Evolutionary conservation across 805 yeast species (phyloP).

Genomic region (Lipomyces yamanashiensis): DNA sequence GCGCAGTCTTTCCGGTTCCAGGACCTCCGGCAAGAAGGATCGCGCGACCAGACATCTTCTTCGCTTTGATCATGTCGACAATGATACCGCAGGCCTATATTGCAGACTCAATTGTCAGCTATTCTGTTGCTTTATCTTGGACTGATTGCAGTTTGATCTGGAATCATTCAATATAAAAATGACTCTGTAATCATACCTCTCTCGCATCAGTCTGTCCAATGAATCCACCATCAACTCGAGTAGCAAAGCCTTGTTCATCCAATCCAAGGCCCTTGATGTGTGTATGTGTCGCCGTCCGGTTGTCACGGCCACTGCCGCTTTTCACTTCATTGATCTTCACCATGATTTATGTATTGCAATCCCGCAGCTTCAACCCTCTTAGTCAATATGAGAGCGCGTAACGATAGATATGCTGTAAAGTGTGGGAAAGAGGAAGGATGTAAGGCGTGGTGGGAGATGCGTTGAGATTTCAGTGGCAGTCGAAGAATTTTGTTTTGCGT

Average conservation of each 20-base stretch:
- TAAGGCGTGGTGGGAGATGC: neutral
- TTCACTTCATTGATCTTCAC: slow-evolving; percentile 52
- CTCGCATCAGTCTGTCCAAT: slow-evolving; percentile 74
- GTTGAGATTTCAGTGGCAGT: neutral
- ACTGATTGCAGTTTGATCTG: neutral
- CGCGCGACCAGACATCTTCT: slow-evolving; percentile 95
- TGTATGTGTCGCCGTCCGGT: slow-evolving; percentile 89
- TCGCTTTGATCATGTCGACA: slow-evolving; percentile 89
- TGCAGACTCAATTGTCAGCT: neutral
- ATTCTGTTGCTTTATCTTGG: neutral
- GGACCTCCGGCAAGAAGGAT: slow-evolving; percentile 95
- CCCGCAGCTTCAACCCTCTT: neutral
- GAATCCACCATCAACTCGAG: slow-evolving; percentile 84
- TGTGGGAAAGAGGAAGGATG: neutral
- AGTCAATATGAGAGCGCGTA: no score
- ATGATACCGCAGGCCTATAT: slow-evolving; percentile 86
- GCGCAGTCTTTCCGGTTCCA: slow-evolving; percentile 97
- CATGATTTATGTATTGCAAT: slow-evolving; percentile 49
- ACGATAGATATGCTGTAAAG: no score
- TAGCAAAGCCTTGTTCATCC: slow-evolving; percentile 87
- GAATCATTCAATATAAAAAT: neutral
- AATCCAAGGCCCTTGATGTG: slow-evolving; percentile 94
- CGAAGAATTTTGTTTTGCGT: slow-evolving; percentile 12
- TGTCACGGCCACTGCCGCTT: slow-evolving; percentile 61
- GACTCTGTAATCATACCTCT: slow-evolving; percentile 39